Percentiles rank a stretch among this genome's conserved stretches.
Conservation (phyloP, 352 stramenopile species). For the Saprolegnia diclina region DNA sequence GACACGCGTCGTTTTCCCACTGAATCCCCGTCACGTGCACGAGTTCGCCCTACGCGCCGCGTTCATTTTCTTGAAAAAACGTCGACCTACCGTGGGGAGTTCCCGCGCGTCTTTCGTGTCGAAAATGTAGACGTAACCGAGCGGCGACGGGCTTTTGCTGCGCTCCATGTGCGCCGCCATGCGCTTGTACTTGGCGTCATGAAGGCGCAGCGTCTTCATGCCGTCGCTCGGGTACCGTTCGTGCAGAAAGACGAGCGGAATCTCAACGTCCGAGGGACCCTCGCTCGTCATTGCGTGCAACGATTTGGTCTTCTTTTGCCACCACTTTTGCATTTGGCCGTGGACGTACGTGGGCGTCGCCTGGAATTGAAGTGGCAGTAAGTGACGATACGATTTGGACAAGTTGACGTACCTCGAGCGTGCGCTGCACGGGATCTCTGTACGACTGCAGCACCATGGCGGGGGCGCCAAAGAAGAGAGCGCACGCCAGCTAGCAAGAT, state of each 20-base stretch:
- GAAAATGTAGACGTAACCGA: conserved; percentile 28
- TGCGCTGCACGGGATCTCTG: conserved; percentile 11
- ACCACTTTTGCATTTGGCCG: conserved; percentile 11
- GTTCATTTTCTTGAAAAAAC: conserved; percentile 2
- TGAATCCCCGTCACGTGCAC: conserved; percentile 22
- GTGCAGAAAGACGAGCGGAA: conserved; percentile 26
- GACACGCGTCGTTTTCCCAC: conserved; percentile 22
- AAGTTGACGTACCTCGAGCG: background rate
- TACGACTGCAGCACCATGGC: conserved; percentile 17
- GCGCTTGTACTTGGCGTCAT: conserved; percentile 26
- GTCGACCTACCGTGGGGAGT: conserved; percentile 17
- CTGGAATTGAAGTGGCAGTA: background rate
- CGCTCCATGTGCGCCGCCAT: conserved; percentile 22
- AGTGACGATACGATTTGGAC: background rate
- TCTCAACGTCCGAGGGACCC: background rate
- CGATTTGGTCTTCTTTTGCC: conserved; percentile 15
- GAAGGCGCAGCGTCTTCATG: conserved; percentile 21
- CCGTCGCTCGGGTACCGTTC: conserved; percentile 21
- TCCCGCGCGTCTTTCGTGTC: conserved; percentile 22
- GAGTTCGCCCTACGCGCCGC: conserved; percentile 17
- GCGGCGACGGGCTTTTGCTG: conserved; percentile 12
- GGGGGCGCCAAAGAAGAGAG: conserved; percentile 12
- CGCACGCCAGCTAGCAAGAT: conserved; percentile 11
- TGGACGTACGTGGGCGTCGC: background rate
- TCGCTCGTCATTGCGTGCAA: background rate